These are phyloP conservation scores for Trifolium pratense DNA, from an alignment of 306 rosid genomes.

Conservation along the genomic window DNA sequence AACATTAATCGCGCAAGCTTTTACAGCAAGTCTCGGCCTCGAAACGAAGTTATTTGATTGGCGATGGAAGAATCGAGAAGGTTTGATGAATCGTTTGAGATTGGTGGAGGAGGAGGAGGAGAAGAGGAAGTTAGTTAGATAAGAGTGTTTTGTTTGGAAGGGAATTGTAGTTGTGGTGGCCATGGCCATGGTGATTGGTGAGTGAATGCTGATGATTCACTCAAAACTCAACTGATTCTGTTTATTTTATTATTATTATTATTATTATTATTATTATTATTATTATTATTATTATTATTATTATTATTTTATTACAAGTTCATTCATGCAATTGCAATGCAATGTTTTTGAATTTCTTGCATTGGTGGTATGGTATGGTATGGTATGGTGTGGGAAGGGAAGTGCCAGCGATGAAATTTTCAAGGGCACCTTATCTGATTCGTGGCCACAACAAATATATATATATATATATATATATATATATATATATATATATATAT, in stretches of 20 bases:
- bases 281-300: background rate
- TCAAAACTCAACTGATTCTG: too few relatives aligned
- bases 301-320: too few relatives aligned
- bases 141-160: conserved; percentile 34
- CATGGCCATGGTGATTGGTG: conserved; percentile 41
- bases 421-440: conserved; percentile 43
- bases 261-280: too few relatives aligned
- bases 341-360: conserved; percentile 30
- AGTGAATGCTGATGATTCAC: background rate
- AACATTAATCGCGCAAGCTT: conserved; percentile 61
- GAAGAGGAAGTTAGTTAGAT: conserved; percentile 46
- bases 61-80: conserved; percentile 50
- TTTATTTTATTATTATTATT: background rate
- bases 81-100: conserved; percentile 39
- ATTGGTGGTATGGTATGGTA: background rate
- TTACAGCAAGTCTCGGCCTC: conserved; percentile 48
- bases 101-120: conserved; percentile 43
- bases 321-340: conserved; percentile 26
- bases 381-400: conserved; percentile 8
- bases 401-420: conserved; percentile 11
- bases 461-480: too few relatives aligned
- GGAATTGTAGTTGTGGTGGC: conserved; percentile 47
- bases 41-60: conserved; percentile 48
- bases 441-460: conserved; percentile 37
- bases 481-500: too few relatives aligned